Base-by-base conservation (phyloP, 179 eudicot species). In the Amaranthus tricolor region DNA sequence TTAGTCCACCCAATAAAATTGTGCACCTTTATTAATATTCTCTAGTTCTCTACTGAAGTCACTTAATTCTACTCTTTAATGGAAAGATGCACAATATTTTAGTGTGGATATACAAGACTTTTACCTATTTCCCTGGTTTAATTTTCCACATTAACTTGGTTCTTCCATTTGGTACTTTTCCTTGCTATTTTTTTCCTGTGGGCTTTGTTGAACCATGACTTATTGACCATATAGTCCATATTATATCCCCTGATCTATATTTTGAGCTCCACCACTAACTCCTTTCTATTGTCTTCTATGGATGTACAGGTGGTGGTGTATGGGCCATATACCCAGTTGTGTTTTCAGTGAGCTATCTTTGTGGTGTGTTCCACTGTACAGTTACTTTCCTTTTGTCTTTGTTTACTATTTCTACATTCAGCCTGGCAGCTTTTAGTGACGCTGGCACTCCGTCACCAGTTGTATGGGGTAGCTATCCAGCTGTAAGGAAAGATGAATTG, bases 401-500 rank as follows among this genome's bases (percentile, higher is more conserved):
- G 72, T 65, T 82, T 73, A 96, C 99, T 6, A 44, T 89, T 77
- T 86, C 90, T 69, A 80, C 82, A 69, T 91, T 89, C 80, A 72
- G 86, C 86, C 81, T 89, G 43, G 89, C 97, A 17, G 91, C 99
- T 74, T 89, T 89, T 78, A 72, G 70, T 67, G 81, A 91, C 76
- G 90, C 99, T 55, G 99, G 99, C 70, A 75, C 86, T 51, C 96
- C 98, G n/a, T 89, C 90, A 52, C 64, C 59, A 16, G 76, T 88
- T 63, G 75, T 81, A 8, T 96, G 98, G 99, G 99, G 99, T 74
- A 91, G 90, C 83, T 93, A 84, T 82, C 91, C 96, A 64, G 84
- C 81, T 49, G 97, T 96, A 53, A 90, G 87, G 56, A 91, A 89
- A 85, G 92, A 89, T 78, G 94, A 88, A 40, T 91, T 96, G 74